Percentiles rank a stretch among this genome's conserved stretches.
These are phyloP conservation scores for Phialophora verrucosa DNA, from an alignment of 2,329 filamentous ascomycete genomes.

Conservation along the genomic window DNA sequence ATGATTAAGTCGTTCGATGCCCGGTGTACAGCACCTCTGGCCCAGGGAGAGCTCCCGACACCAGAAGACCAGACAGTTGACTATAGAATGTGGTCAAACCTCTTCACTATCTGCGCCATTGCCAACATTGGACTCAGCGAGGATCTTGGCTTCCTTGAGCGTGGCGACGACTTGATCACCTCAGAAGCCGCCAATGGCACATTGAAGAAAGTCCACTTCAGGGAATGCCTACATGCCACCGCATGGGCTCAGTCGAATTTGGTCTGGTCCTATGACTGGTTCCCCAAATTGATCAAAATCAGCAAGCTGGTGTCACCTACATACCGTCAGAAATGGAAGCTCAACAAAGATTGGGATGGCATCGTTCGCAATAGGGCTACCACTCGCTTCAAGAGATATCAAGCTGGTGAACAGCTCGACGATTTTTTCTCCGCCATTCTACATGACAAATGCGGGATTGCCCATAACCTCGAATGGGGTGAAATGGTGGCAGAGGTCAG, in stretches of 20 bases:
- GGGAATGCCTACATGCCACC: constrained; percentile 24
- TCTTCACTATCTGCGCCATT: constrained; percentile 49
- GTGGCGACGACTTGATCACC: constrained; percentile 43
- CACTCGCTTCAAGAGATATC: constrained; percentile 53
- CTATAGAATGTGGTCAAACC: constrained; percentile 47
- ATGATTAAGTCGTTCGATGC: constrained; percentile 46
- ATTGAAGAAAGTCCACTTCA: constrained; percentile 31
- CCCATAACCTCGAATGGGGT: constrained; percentile 50
- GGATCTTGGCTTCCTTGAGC: constrained; percentile 46
- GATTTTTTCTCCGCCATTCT: constrained; percentile 58
- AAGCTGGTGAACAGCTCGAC: constrained; percentile 58
- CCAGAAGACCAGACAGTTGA: constrained; percentile 44
- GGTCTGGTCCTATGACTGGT: constrained; percentile 41
- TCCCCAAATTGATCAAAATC: constrained; percentile 25
- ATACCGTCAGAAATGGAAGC: constrained; percentile 36
- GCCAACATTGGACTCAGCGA: constrained; percentile 49
- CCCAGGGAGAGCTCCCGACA: constrained; percentile 15
- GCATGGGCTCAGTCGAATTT: constrained; percentile 32
- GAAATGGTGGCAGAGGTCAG: constrained; percentile 29
- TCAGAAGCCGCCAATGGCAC: constrained; percentile 40
- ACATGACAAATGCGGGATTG: constrained; percentile 46
- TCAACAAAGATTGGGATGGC: constrained; percentile 50
- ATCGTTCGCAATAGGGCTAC: constrained; percentile 54
- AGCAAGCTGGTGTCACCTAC: constrained; percentile 35
- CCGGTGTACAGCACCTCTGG: constrained; percentile 40